Base-by-base conservation (phyloP, 805 yeast genomes). In the Nakazawaea ernobii region DNA sequence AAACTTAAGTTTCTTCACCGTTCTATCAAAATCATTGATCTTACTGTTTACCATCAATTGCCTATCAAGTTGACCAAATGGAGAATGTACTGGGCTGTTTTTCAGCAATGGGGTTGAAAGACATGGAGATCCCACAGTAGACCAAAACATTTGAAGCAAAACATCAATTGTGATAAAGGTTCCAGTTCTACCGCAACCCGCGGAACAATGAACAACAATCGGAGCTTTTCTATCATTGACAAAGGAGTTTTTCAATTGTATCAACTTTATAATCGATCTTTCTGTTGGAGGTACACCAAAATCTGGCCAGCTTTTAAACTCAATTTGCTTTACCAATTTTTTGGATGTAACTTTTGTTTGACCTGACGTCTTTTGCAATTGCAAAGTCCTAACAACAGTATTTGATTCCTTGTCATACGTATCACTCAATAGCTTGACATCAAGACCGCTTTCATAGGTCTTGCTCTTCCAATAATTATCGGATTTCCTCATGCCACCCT, bases 131-230 rank as follows among this genome's bases (percentile, higher is more conserved):
- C 15, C 42, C 10, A 39, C 10, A 29, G 28, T 24, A 6, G 27
- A 15, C 39, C 43, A 33, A 20, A 17, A 29, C 46, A 45, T 6
- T 46, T 65, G 64, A 28, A 66, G 43, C 13, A 69, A 58, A 61
- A 65, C 68, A 52, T 76, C 80, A 27, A 74, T 52, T 2, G 77
- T 63, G 13, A 76, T 74, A 50, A 67, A 76, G 10, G 77, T 71
- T 7, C 81, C 81, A 0, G 82, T 74, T 52, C 83, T 65, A 10
- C 83, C 83, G 51, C 81, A 79, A 0, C 83, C 83, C 0, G 83
- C 83, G 1, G 81, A 75, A 52, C 83, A 78, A 57, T 78, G 83
- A 6, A 74, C 79, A 29, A 75, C 54, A 4, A 55, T 48, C 1
- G 66, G 65, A 26, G 42, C 35, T 24, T n/a, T 28, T n/a, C 35